Conservation (phyloP, 1,284 basidiomycete species). For the Pseudozyma tsukubaensis region DNA sequence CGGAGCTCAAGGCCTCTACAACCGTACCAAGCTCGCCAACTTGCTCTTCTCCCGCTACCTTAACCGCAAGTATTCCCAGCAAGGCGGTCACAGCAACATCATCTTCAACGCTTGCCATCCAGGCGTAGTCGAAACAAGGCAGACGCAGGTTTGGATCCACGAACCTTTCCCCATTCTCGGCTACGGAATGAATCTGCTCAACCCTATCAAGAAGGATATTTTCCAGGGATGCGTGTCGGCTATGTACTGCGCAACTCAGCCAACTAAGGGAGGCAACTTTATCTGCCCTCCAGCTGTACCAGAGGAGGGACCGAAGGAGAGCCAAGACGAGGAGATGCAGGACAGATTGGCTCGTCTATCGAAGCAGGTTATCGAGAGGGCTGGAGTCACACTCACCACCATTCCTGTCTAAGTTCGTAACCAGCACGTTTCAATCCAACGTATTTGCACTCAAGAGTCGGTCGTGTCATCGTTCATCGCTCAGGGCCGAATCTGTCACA, state of each 20-base stretch:
- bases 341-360: constrained; percentile 23
- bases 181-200: constrained; percentile 35
- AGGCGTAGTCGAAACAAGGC: constrained; percentile 29
- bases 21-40: constrained; percentile 28
- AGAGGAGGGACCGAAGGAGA: constrained; percentile 23
- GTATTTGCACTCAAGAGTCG: too few relatives aligned
- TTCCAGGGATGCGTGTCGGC: constrained; percentile 36
- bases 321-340: constrained; percentile 32
- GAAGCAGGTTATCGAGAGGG: constrained; percentile 26
- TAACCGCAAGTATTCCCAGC: constrained; percentile 16
- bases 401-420: constrained; percentile 8
- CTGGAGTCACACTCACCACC: constrained; percentile 22
- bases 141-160: constrained; percentile 34
- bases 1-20: constrained; percentile 21
- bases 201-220: constrained; percentile 42
- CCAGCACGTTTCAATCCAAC: too few relatives aligned
- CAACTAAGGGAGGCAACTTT: constrained; percentile 30
- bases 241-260: constrained; percentile 33
- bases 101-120: constrained; percentile 39
- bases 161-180: constrained; percentile 37
- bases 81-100: constrained; percentile 14
- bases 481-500: too few relatives aligned
- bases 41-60: constrained; percentile 28
- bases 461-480: too few relatives aligned
- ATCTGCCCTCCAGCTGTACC: constrained; percentile 31